Evolutionary conservation across 1,139 yeast species (phyloP).

Genomic region (Candida smagusa): DNA sequence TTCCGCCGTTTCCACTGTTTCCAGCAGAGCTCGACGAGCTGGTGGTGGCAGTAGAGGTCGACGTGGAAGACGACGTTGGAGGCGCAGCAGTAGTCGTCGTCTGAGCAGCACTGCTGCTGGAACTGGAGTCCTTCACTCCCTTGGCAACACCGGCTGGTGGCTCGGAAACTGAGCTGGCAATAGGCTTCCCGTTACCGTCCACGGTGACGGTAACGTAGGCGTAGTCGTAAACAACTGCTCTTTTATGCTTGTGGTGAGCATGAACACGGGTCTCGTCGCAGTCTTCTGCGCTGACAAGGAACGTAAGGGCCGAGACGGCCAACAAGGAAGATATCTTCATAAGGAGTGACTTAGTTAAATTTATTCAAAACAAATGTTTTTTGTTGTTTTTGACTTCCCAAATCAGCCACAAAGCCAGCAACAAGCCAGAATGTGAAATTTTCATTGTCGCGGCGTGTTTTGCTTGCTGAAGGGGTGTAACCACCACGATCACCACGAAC

Average conservation of each 20-base stretch:
- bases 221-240: slow-evolving; percentile 78
- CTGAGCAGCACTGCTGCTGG: slow-evolving; percentile 11
- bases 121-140: slow-evolving; percentile 4
- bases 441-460: too few relatives aligned
- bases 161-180: slow-evolving; percentile 10
- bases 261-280: slow-evolving; percentile 42
- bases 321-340: slow-evolving; percentile 12
- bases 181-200: slow-evolving; percentile 54
- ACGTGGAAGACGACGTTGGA: slow-evolving; percentile 10
- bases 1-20: slow-evolving; percentile 20
- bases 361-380: slow-evolving; percentile 1
- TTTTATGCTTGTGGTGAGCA: slow-evolving; percentile 68
- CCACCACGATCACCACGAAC: too few relatives aligned
- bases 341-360: slow-evolving; percentile 16
- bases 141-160: slow-evolving; percentile 7
- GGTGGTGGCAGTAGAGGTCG: background rate
- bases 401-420: too few relatives aligned
- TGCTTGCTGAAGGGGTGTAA: too few relatives aligned
- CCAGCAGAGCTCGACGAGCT: slow-evolving; percentile 15
- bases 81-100: background rate
- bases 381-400: too few relatives aligned
- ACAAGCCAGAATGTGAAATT: too few relatives aligned
- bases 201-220: slow-evolving; percentile 78
- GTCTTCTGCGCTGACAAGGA: slow-evolving; percentile 26
- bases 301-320: slow-evolving; percentile 31